Base-by-base conservation (phyloP, 106 monocot genomes). In the Xerophyta viscosa region DNA sequence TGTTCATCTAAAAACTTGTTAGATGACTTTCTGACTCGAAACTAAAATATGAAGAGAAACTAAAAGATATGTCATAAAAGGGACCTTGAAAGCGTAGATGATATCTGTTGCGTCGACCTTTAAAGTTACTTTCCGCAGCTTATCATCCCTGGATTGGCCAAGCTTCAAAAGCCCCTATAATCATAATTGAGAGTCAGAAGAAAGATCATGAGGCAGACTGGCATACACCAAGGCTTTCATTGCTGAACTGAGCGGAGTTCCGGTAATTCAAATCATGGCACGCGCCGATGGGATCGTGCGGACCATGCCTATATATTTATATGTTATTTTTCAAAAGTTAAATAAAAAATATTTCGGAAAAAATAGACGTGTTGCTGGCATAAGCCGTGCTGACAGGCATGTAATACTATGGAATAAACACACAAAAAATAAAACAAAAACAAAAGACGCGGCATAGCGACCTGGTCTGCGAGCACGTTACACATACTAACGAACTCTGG, bases 401-500 rank as follows among this genome's bases (percentile, higher is more conserved):
- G 53, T 31, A n/a, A n/a, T n/a, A n/a, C n/a, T n/a, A n/a, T n/a
- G n/a, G n/a, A n/a, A n/a, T n/a, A n/a, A n/a, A n/a, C n/a, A n/a
- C n/a, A n/a, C n/a, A n/a, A n/a, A n/a, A n/a, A n/a, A n/a, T n/a
- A n/a, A n/a, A n/a, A n/a, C n/a, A n/a, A n/a, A n/a, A n/a, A n/a
- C n/a, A n/a, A n/a, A n/a, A n/a, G n/a, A n/a, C n/a, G n/a, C 33
- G 6, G 15, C 15, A 39, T 39, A 46, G 52, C 7, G 42, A 94
- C 88, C 81, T 96, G 88, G 27, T 90, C 89, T n/a, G 67, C 50
- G 8, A 98, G 82, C 20, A 80, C 86, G 69, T 63, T 57, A 29
- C 96, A 98, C 89, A 98, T 76, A 50, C 68, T 77, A 42, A 71
- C 69, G 31, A 98, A 86, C 66, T 98, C 96, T 17, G 57, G 51